phyloP scores from a whole-genome alignment of 305 asterid species.

The Fraxinus dipetala region DNA sequence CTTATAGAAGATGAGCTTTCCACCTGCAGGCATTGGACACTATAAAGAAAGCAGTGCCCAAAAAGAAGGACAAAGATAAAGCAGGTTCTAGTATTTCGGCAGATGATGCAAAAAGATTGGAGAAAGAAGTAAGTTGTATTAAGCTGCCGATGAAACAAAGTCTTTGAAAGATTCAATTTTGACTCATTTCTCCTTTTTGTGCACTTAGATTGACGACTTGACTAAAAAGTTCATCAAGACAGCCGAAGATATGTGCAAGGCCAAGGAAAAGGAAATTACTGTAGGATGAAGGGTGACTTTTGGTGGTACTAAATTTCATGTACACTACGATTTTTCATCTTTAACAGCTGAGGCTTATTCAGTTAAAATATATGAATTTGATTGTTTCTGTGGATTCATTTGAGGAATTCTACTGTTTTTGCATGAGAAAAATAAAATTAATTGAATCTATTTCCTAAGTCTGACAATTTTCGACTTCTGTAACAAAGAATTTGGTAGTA shows the following conservation, averaged over 20 bases:
- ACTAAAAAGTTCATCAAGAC: slow-evolving; percentile 79
- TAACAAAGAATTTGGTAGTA: not conserved
- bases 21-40: slow-evolving; percentile 65
- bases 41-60: slow-evolving; percentile 64
- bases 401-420: not conserved
- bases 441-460: not conserved
- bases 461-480: not conserved
- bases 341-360: not conserved
- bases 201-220: slow-evolving; percentile 67
- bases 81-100: slow-evolving; percentile 55
- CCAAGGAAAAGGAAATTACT: slow-evolving; percentile 81
- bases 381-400: not conserved
- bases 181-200: slow-evolving; percentile 7
- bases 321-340: not conserved
- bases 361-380: not conserved
- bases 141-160: not conserved
- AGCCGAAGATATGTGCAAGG: slow-evolving; percentile 93
- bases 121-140: slow-evolving; percentile 68
- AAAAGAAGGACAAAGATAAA: slow-evolving; percentile 76
- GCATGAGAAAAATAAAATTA: not conserved
- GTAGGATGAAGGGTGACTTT: slow-evolving; percentile 41
- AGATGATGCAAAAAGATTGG: slow-evolving; percentile 81
- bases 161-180: slow-evolving; percentile 7
- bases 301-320: slow-evolving; percentile 9
- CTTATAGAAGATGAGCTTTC: slow-evolving; percentile 13